phyloP scores from a whole-genome alignment of 305 asterid species.

The Nicotiana rustica region DNA sequence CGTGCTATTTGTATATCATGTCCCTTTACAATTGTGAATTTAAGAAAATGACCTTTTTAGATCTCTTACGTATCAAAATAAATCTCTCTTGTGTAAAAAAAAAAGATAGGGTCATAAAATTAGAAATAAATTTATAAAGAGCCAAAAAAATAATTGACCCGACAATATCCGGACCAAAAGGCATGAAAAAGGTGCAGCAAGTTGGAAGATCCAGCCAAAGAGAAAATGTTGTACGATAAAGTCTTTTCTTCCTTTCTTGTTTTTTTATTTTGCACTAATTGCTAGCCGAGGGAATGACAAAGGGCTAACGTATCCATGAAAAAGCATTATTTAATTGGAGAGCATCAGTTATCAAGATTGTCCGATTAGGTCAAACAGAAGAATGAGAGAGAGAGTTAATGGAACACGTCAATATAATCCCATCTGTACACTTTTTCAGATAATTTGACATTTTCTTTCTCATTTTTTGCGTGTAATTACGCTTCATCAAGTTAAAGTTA shows the following conservation, averaged over 20 bases:
- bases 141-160: no score
- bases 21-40: no score
- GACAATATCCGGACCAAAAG: not conserved
- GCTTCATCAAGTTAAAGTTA: not conserved
- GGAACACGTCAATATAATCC: slow-evolving; percentile 32
- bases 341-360: slow-evolving; percentile 32
- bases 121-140: no score
- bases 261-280: not conserved
- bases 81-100: no score
- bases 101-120: no score
- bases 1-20: no score
- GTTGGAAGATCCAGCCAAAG: slow-evolving; percentile 25
- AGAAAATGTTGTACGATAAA: slow-evolving; percentile 11
- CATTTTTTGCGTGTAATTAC: not conserved
- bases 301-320: not conserved
- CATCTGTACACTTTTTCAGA: not conserved
- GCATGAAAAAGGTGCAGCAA: not conserved
- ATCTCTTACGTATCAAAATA: no score
- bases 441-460: not conserved
- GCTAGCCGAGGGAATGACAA: slow-evolving; percentile 22
- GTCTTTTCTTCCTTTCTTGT: slow-evolving; percentile 16
- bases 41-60: no score
- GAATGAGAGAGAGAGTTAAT: not conserved
- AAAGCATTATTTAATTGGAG: slow-evolving; percentile 21
- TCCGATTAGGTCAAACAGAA: slow-evolving; percentile 20